Percentiles rank a stretch among this genome's conserved stretches.
Evolutionary conservation across 805 yeast genomes (phyloP).

Genomic region (Wickerhamiella azymoides): DNA sequence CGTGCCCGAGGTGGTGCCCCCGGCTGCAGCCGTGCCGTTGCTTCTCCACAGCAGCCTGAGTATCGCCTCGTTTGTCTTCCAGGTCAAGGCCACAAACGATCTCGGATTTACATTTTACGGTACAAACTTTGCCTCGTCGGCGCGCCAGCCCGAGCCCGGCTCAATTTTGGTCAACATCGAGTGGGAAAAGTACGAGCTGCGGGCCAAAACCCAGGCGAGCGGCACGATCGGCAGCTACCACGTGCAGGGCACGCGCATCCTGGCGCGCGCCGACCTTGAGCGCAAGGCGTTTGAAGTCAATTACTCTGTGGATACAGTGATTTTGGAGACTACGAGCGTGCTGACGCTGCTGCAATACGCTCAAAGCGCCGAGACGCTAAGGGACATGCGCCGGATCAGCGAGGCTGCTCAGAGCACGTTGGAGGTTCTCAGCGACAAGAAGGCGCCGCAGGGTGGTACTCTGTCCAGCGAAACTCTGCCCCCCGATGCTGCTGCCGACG

Average conservation of each 20-base stretch:
- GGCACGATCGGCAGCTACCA: conserved; percentile 1
- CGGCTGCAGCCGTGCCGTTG: background rate
- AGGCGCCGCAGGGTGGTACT: background rate
- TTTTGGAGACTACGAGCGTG: conserved; percentile 5
- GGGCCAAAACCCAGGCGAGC: background rate
- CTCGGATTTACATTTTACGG: conserved; percentile 4
- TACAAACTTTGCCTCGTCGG: background rate
- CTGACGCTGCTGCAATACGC: conserved; percentile 1
- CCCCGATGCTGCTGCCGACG: too few relatives aligned
- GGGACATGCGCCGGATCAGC: background rate
- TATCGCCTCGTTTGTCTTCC: conserved; percentile 4
- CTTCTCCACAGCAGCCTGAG: background rate
- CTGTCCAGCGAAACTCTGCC: too few relatives aligned
- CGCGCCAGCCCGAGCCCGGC: conserved; percentile 7
- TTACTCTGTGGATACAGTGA: conserved; percentile 4
- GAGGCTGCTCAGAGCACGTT: background rate
- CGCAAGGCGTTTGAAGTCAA: conserved; percentile 10
- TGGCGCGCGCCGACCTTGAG: conserved; percentile 9
- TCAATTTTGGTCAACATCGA: conserved; percentile 3
- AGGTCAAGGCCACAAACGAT: background rate
- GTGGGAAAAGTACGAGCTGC: conserved; percentile 5
- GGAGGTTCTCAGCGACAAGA: background rate
- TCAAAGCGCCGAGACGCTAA: background rate
- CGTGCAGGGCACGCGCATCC: conserved; percentile 1
- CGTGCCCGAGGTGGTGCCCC: background rate